Evolutionary conservation across 768 basidiomycete genomes (phyloP).

Genomic region (Inosperma sp.): DNA sequence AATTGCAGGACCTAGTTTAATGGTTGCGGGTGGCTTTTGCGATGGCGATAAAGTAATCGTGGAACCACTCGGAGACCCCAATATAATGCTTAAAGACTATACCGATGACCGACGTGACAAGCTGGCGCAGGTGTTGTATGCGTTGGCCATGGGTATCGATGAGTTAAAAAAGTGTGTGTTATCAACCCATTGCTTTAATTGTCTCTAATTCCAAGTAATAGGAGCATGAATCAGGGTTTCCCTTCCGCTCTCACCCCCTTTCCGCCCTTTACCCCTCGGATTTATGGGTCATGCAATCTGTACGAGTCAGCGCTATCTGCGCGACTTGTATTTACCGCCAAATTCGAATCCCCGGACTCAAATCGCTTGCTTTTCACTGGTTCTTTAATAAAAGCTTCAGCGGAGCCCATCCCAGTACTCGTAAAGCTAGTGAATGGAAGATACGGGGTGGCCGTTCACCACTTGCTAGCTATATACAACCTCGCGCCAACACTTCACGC

Average conservation of each 20-base stretch:
- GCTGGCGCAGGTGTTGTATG: background rate
- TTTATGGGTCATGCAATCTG: background rate
- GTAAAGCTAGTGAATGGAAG: background rate
- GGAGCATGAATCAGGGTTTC: background rate
- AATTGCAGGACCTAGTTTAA: background rate
- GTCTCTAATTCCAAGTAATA: background rate
- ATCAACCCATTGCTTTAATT: background rate
- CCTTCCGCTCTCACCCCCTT: background rate
- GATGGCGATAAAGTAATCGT: background rate
- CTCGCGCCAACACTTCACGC: background rate
- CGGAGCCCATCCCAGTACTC: background rate
- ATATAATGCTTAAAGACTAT: background rate
- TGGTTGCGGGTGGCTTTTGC: constrained; percentile 1
- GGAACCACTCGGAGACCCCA: background rate
- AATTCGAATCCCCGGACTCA: background rate
- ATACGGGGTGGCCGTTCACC: background rate
- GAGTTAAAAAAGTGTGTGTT: background rate
- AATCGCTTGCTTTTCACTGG: background rate
- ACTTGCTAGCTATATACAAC: background rate
- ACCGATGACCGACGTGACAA: background rate
- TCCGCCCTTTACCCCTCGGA: background rate
- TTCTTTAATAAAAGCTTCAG: background rate
- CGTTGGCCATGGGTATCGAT: background rate
- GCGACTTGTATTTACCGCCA: background rate
- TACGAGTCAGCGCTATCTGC: background rate